Evolutionary conservation across 179 eudicot species (phyloP).

Genomic region (Gypsophila paniculata): DNA sequence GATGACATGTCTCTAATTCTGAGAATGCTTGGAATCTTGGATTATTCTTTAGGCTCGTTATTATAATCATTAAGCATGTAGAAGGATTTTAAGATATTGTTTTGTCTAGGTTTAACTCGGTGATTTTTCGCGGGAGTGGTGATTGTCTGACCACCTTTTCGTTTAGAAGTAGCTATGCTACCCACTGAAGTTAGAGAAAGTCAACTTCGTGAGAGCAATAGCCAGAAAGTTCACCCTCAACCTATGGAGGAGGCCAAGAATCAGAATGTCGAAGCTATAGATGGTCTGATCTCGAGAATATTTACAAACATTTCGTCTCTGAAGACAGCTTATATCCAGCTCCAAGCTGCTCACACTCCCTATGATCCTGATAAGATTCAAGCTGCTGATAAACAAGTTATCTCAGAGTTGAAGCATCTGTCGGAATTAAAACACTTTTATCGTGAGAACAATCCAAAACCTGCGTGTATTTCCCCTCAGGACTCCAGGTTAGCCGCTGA

Average conservation of each 20-base stretch:
- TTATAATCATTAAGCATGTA: neutral
- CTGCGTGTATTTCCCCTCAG: constrained; percentile 69
- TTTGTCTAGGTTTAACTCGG: constrained; percentile 27
- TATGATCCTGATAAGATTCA: constrained; percentile 95
- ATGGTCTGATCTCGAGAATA: constrained; percentile 61
- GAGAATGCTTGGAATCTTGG: too few relatives aligned
- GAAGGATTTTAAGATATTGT: neutral
- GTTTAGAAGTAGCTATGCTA: constrained; percentile 74
- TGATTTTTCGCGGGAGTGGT: constrained; percentile 22
- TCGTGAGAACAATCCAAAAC: constrained; percentile 78
- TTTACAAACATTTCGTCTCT: constrained; percentile 71
- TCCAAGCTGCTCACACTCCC: constrained; percentile 91
- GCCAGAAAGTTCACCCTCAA: constrained; percentile 96
- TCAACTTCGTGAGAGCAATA: constrained; percentile 83
- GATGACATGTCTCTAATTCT: too few relatives aligned
- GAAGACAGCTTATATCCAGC: constrained; percentile 80
- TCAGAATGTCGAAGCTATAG: constrained; percentile 78
- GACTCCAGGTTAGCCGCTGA: constrained; percentile 93
- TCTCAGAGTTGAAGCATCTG: constrained; percentile 74
- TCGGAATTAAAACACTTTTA: constrained; percentile 89
- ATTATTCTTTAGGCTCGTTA: too few relatives aligned
- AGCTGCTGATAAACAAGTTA: constrained; percentile 82
- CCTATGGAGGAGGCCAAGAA: constrained; percentile 78
- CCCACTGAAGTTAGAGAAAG: constrained; percentile 69
- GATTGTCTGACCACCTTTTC: constrained; percentile 24